Evolutionary conservation across 2,329 filamentous ascomycete species (phyloP), one percentile per base, ranked within the genome.

Genomic region (Dissoconium aciculare): DNA sequence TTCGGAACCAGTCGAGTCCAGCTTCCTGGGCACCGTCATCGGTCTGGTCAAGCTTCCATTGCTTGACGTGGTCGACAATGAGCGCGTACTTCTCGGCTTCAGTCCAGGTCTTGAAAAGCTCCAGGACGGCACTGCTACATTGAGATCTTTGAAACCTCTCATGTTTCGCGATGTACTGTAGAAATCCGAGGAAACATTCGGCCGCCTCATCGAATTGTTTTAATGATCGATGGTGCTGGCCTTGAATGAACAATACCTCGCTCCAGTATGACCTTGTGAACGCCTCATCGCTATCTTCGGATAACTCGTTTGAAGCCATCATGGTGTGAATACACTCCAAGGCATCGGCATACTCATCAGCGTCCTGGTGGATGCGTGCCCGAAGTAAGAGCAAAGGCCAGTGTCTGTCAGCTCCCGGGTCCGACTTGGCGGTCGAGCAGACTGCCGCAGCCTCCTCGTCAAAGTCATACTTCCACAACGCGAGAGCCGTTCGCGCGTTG

Each of bases 301-400:
- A 8, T 8, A 23, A 8, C 19, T 23, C 19, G n/a, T 23, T 23
- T n/a, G 19, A 8, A 8, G 19, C 19, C 19, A 23, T 23, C 19
- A 23, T 23, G 19, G n/a, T 23, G n/a, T 23, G 19, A n/a, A 23
- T 23, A n/a, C 19, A 23, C 8, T 23, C 19, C 19, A 23, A n/a
- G n/a, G 19, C 8, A 8, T 23, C 19, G 19, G 19, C 19, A 23
- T 23, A 23, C 19, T 23, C 19, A 8, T 23, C n/a, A 8, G n/a
- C 19, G n/a, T 8, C 19, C 8, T 8, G n/a, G 19, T 23, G 19
- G 8, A 23, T 8, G 8, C n/a, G 8, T 23, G 19, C 19, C n/a
- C n/a, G 19, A n/a, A 23, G 19, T 23, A 23, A 23, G 19, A 23
- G 19, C 19, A 23, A n/a, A n/a, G 19, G 19, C 19, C 19, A 23